Conservation (phyloP, 768 basidiomycete genomes). For the Boletus subparvulus region DNA sequence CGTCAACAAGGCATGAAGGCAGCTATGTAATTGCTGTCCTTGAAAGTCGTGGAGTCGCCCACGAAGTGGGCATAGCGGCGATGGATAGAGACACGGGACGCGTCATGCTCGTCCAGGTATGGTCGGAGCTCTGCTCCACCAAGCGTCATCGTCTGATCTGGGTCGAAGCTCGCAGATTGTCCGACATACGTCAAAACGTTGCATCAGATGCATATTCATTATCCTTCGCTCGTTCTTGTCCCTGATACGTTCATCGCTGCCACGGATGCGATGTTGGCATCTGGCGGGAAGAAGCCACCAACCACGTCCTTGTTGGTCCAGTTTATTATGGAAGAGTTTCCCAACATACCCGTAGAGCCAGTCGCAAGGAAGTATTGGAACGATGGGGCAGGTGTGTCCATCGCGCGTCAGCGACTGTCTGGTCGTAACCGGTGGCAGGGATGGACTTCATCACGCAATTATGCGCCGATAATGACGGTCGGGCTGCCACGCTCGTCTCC, state of each 20-base stretch:
- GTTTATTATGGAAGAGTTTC: slow-evolving; percentile 73
- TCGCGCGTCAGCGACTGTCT: neutral
- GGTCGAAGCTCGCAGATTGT: slow-evolving; percentile 70
- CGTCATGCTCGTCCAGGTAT: slow-evolving; percentile 78
- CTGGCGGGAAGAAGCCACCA: slow-evolving; percentile 43
- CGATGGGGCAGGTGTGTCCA: slow-evolving; percentile 61
- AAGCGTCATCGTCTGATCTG: neutral
- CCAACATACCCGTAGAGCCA: slow-evolving; percentile 62
- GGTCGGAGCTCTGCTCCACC: slow-evolving; percentile 1
- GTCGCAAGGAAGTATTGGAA: slow-evolving; percentile 85
- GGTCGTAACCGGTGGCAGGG: slow-evolving; percentile 41
- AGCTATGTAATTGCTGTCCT: slow-evolving; percentile 68
- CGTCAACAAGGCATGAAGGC: slow-evolving; percentile 56
- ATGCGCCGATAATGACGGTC: slow-evolving; percentile 77
- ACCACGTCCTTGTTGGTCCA: slow-evolving; percentile 66
- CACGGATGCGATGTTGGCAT: slow-evolving; percentile 47
- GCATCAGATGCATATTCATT: slow-evolving; percentile 80
- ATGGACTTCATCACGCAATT: slow-evolving; percentile 77
- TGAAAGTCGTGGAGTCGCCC: slow-evolving; percentile 74
- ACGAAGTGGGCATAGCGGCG: slow-evolving; percentile 86
- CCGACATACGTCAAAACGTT: slow-evolving; percentile 88
- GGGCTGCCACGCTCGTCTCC: slow-evolving; percentile 75
- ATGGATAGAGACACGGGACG: slow-evolving; percentile 78
- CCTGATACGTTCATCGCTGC: slow-evolving; percentile 78
- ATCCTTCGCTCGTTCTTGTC: slow-evolving; percentile 68